phyloP scores from a whole-genome alignment of 1,284 basidiomycete genomes.

The Tetrapyrgos nigripes region DNA sequence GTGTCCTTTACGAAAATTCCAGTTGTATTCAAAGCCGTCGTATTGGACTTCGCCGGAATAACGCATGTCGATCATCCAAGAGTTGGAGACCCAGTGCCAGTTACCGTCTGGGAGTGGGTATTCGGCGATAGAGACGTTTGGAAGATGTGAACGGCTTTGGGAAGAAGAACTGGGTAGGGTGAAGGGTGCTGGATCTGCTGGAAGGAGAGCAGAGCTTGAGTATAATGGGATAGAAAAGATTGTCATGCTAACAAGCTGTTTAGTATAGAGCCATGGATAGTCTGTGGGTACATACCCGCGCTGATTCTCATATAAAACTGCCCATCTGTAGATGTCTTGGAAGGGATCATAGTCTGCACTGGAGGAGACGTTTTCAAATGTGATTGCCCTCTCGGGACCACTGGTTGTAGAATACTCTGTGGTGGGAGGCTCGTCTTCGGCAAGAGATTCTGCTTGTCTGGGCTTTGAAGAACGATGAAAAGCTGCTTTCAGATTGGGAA shows the following conservation, averaged over 20 bases:
- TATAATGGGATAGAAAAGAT: constrained; percentile 78
- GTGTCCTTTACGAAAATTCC: constrained; percentile 65
- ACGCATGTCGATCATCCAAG: constrained; percentile 89
- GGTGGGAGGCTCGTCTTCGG: not conserved
- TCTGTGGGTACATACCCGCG: constrained; percentile 60
- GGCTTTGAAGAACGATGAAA: not conserved
- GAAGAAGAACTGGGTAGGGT: constrained; percentile 58
- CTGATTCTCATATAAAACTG: constrained; percentile 68
- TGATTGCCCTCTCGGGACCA: not conserved
- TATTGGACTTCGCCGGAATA: constrained; percentile 75
- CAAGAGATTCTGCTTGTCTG: not conserved
- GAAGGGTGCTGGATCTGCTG: constrained; percentile 77
- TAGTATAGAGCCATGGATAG: constrained; percentile 16
- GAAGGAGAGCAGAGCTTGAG: constrained; percentile 71
- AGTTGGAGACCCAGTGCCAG: constrained; percentile 80
- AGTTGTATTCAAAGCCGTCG: constrained; percentile 87
- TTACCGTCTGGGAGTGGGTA: constrained; percentile 83
- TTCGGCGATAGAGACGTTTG: constrained; percentile 60
- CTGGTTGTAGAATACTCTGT: not conserved
- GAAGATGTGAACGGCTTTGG: constrained; percentile 48
- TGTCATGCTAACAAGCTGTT: constrained; percentile 53
- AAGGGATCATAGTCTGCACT: constrained; percentile 18
- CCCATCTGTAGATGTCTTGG: constrained; percentile 70
- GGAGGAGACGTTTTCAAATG: not conserved
- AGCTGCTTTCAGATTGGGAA: constrained; percentile 28